Evolutionary conservation across 2,329 filamentous ascomycete genomes (phyloP).

Genomic region (Botrytis medusae): DNA sequence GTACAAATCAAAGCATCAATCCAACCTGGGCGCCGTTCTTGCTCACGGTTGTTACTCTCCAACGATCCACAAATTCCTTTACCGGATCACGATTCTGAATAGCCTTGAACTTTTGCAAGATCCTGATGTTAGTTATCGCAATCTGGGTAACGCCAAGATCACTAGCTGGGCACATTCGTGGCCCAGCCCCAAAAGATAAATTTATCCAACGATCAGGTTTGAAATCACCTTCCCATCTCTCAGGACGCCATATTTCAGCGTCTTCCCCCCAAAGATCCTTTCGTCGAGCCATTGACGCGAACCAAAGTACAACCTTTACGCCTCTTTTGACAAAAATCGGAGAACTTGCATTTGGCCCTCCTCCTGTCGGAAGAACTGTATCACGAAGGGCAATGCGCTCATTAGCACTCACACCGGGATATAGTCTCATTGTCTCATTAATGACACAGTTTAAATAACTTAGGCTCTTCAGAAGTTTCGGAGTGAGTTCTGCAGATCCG

Average conservation of each 20-base stretch:
- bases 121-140: background rate
- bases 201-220: conserved; percentile 18
- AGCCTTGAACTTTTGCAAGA: background rate
- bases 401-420: conserved; percentile 43
- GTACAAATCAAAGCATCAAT: background rate
- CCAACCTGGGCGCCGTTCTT: conserved; percentile 3
- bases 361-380: background rate
- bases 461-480: background rate
- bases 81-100: conserved; percentile 3
- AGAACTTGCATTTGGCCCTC: background rate
- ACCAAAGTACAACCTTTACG: background rate
- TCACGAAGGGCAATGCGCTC: background rate
- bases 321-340: conserved; percentile 1
- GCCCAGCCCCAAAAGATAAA: background rate
- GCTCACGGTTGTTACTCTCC: conserved; percentile 6
- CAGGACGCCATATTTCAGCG: conserved; percentile 6
- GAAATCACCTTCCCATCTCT: background rate
- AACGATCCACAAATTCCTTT: background rate
- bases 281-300: background rate
- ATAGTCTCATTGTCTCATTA: conserved; percentile 65
- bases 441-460: conserved; percentile 44
- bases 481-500: background rate
- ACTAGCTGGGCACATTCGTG: conserved; percentile 4
- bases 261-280: background rate
- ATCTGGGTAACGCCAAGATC: conserved; percentile 8